A percentile compares a stretch with the other conserved stretches of the same genome.
Conservation (phyloP, 768 basidiomycete genomes). For the Tylopilus vinaceipallidus region DNA sequence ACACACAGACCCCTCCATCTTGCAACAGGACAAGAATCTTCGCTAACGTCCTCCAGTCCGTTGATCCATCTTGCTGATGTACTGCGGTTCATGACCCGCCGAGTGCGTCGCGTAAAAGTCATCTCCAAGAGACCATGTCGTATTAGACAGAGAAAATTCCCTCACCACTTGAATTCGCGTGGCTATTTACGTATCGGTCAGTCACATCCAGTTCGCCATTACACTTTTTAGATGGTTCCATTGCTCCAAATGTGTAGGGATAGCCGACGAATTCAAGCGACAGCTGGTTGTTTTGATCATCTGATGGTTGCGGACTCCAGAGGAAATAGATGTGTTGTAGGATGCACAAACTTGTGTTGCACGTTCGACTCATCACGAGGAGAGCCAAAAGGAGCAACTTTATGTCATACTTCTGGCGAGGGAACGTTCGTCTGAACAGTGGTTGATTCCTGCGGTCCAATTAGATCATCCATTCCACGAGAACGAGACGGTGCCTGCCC, state of each 20-base stretch:
- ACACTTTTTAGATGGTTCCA: not conserved
- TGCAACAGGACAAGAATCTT: slow-evolving; percentile 4
- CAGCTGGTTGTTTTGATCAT: not conserved
- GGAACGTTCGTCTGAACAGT: slow-evolving; percentile 32
- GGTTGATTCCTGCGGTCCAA: slow-evolving; percentile 17
- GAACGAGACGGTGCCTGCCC: not conserved
- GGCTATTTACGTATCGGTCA: slow-evolving; percentile 1
- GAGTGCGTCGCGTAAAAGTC: not conserved
- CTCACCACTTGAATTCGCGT: not conserved
- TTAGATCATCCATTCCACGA: slow-evolving; percentile 3
- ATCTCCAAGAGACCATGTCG: not conserved
- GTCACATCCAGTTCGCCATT: not conserved
- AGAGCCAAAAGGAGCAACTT: slow-evolving; percentile 23
- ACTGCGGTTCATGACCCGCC: not conserved
- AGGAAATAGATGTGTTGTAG: no score
- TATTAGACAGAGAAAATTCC: not conserved
- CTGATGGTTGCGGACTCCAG: not conserved
- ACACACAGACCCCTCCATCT: not conserved
- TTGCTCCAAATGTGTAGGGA: slow-evolving; percentile 3
- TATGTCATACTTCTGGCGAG: slow-evolving; percentile 6
- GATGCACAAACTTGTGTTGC: not conserved
- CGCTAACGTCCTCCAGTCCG: not conserved
- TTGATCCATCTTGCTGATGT: slow-evolving; percentile 1
- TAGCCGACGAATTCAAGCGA: not conserved
- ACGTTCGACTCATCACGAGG: slow-evolving; percentile 16